Percentiles rank a stretch among this genome's conserved stretches.
phyloP scores from a whole-genome alignment of 441 rosid genomes.

The Gossypium gossypioides region DNA sequence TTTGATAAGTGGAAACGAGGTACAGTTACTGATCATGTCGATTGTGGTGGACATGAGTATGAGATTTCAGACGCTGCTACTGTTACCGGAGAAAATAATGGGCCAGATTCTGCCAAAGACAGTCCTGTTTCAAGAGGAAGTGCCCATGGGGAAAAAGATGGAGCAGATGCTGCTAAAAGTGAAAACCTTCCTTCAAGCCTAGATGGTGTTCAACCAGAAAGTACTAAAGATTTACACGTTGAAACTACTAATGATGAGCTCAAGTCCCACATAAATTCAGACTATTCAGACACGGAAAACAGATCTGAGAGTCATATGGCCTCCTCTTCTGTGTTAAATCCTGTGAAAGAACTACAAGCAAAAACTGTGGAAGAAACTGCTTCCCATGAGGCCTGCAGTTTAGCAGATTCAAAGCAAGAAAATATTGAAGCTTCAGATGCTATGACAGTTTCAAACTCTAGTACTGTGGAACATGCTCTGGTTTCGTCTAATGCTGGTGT shows the following conservation, averaged over 20 bases:
- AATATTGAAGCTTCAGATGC: constrained; percentile 35
- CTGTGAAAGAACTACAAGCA: constrained; percentile 25
- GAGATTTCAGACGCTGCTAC: constrained; percentile 22
- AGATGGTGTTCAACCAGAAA: constrained; percentile 30
- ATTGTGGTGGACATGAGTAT: constrained; percentile 25
- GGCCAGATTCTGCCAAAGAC: constrained; percentile 28
- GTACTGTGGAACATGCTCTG: constrained; percentile 32
- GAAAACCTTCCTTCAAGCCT: constrained; percentile 28
- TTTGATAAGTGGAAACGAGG: constrained; percentile 54
- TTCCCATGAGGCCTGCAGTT: constrained; percentile 27
- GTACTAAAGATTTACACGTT: constrained; percentile 28
- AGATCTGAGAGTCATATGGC: constrained; percentile 27
- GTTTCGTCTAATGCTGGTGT: constrained; percentile 32
- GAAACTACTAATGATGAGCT: constrained; percentile 25
- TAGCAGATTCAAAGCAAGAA: constrained; percentile 27
- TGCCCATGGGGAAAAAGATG: constrained; percentile 27
- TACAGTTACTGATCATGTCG: constrained; percentile 26
- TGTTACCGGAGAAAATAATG: constrained; percentile 22
- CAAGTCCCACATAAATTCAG: constrained; percentile 16
- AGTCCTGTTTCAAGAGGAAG: constrained; percentile 30
- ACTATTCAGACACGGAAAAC: constrained; percentile 24
- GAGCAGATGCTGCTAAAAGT: constrained; percentile 27
- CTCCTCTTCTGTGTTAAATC: constrained; percentile 28
- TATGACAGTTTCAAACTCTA: constrained; percentile 29
- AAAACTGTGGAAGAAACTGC: constrained; percentile 21